Conservation (phyloP, 306 rosid species). For the Hippophae gyantsensis region DNA sequence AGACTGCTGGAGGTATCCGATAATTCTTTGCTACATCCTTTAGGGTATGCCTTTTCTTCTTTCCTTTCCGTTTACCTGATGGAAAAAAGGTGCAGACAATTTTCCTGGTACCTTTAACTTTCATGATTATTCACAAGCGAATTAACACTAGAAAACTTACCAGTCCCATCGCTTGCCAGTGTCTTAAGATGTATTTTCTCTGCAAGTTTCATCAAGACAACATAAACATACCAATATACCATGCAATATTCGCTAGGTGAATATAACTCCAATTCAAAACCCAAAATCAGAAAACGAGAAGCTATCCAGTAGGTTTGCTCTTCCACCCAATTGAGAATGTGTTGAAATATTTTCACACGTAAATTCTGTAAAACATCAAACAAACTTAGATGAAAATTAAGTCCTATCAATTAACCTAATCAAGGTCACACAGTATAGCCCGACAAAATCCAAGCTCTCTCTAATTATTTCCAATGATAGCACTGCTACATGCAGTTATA, state of each 20-base stretch:
- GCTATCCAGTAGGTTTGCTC: slow-evolving; percentile 98
- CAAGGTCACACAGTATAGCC: slow-evolving; percentile 2
- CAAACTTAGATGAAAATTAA: slow-evolving; percentile 6
- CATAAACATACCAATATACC: slow-evolving; percentile 89
- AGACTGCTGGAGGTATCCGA: slow-evolving; percentile 62
- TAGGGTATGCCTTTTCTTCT: slow-evolving; percentile 62
- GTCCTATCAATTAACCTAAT: background rate
- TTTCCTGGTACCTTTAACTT: slow-evolving; percentile 6
- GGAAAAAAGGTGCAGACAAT: slow-evolving; percentile 18
- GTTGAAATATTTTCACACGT: slow-evolving; percentile 61
- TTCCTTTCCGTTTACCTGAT: slow-evolving; percentile 67
- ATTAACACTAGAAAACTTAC: slow-evolving; percentile 25
- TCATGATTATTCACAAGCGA: background rate
- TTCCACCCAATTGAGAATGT: slow-evolving; percentile 81
- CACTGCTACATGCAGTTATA: background rate
- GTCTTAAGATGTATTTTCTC: slow-evolving; percentile 70
- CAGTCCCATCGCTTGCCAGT: slow-evolving; percentile 37
- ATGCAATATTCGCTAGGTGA: slow-evolving; percentile 86
- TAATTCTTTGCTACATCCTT: slow-evolving; percentile 56
- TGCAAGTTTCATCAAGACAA: slow-evolving; percentile 60
- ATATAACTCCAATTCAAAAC: slow-evolving; percentile 88
- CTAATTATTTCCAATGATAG: slow-evolving; percentile 2
- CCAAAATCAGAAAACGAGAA: slow-evolving; percentile 76
- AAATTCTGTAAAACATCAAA: slow-evolving; percentile 63
- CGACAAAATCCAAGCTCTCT: slow-evolving; percentile 10